Base-by-base conservation (phyloP, 2,329 filamentous ascomycete species). In the Talaromyces sp. region DNA sequence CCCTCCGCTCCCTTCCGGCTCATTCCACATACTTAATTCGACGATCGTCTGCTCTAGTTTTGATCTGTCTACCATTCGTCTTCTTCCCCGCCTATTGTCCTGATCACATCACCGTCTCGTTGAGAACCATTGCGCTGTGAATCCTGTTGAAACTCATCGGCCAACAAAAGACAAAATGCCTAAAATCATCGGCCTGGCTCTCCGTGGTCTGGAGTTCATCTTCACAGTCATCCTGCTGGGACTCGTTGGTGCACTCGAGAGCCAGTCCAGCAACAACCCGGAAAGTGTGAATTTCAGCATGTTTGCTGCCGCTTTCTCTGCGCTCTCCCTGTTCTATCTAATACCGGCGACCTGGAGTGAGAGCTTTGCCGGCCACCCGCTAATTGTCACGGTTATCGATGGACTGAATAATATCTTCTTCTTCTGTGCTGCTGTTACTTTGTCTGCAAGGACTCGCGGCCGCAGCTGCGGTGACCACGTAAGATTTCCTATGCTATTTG, bases 231-330 rank as follows among this genome's bases (percentile, higher is more conserved):
- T 88, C 67, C 73, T 87, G 68, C 83, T 87, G 77, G 79, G 83
- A 12, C 77, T 88, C 52, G 71, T 85, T 65, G 85, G 84, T 65
- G 85, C 87, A 77, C 85, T 86, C 77, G 85, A 88, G 69, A 77
- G 79, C 56, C 74, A 80, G 4, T 75, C 74, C 61, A 67, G 75
- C 57, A 82, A 84, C 29, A 83, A 85, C 66, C 81, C 84, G 2
- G 77, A 81, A 24, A 79, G 85, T 56, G 77, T 88, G 75, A 83
- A 83, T 71, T 83, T 80, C 68, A 66, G 74, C 63, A 80, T 83
- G 70, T 83, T 80, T 64, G 69, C 74, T 8, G 67, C 77, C 10
- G 76, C 77, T 1, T 82, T 81, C 64, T 75, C 75, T 11, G 75
- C 81, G 68, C 59, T 82, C 21, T 72, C 80, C 4, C 71, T 82